Conservation (phyloP, 371 early-diverging fungal species). For the Mucor racemosus region DNA sequence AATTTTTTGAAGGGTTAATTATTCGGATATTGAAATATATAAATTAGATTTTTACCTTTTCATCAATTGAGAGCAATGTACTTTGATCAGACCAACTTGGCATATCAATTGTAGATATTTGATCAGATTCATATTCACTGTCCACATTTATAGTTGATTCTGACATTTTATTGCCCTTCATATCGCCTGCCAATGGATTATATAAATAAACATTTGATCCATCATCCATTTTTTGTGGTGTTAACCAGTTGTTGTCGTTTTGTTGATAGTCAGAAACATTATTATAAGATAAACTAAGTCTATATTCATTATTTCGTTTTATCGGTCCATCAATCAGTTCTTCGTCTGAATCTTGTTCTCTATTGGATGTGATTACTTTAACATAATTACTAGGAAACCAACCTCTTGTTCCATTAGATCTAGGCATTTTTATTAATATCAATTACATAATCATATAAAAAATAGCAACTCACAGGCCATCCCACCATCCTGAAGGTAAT, state of each 20-base stretch:
- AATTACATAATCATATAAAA: neutral
- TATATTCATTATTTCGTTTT: conserved; percentile 18
- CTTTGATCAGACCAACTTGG: conserved; percentile 25
- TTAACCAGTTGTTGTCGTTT: conserved; percentile 35
- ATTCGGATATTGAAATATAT: neutral
- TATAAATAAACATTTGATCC: conserved; percentile 52
- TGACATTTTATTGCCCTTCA: conserved; percentile 8
- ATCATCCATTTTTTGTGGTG: conserved; percentile 51
- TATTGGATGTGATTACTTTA: conserved; percentile 38
- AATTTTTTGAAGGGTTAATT: conserved; percentile 7
- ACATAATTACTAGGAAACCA: conserved; percentile 92
- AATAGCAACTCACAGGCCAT: conserved; percentile 54
- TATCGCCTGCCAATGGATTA: conserved; percentile 17
- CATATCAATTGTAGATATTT: conserved; percentile 7
- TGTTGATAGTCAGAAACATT: neutral
- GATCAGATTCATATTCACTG: conserved; percentile 17
- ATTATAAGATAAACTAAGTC: conserved; percentile 24
- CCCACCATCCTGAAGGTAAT: conserved; percentile 91
- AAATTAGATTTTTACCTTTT: conserved; percentile 12
- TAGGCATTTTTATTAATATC: neutral
- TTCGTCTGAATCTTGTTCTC: conserved; percentile 22
- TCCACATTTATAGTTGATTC: conserved; percentile 4
- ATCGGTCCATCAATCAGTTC: neutral
- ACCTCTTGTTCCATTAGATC: conserved; percentile 68
- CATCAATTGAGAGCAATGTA: conserved; percentile 12